Evolutionary conservation across 805 yeast species (phyloP).

Genomic region (Hyphopichia homilentoma): DNA sequence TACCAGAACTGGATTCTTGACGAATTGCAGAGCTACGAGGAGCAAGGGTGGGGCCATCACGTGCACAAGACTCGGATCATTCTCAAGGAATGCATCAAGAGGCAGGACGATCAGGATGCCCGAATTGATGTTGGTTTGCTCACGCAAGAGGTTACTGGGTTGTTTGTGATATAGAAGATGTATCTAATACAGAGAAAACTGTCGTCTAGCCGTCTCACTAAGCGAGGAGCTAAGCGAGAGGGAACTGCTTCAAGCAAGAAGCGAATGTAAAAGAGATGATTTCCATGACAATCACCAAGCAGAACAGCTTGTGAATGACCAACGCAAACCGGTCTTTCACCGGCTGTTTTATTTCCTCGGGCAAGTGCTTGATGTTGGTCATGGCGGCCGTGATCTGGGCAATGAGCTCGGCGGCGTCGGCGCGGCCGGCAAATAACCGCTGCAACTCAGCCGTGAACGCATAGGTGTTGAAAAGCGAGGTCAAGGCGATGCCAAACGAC

Average conservation of each 20-base stretch:
- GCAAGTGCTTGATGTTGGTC: background rate
- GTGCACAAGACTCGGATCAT: conserved; percentile 2
- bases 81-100: conserved; percentile 1
- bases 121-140: conserved; percentile 4
- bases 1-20: conserved; percentile 6
- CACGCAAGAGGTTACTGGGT: conserved; percentile 4
- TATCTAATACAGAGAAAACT: too few relatives aligned
- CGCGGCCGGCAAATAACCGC: background rate
- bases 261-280: background rate
- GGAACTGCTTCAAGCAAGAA: background rate
- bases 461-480: background rate
- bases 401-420: background rate
- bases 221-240: too few relatives aligned
- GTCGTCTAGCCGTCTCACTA: too few relatives aligned
- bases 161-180: conserved; percentile 2
- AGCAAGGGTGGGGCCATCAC: conserved; percentile 4
- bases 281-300: conserved; percentile 1
- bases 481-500: background rate
- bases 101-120: conserved; percentile 1
- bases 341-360: background rate
- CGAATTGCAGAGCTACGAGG: conserved; percentile 1
- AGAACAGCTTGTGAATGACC: conserved; percentile 1
- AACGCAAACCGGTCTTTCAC: background rate
- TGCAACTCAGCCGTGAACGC: background rate
- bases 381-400: background rate